Conservation (phyloP, 768 basidiomycete genomes). For the Sistotremastrum niveocremeum region DNA sequence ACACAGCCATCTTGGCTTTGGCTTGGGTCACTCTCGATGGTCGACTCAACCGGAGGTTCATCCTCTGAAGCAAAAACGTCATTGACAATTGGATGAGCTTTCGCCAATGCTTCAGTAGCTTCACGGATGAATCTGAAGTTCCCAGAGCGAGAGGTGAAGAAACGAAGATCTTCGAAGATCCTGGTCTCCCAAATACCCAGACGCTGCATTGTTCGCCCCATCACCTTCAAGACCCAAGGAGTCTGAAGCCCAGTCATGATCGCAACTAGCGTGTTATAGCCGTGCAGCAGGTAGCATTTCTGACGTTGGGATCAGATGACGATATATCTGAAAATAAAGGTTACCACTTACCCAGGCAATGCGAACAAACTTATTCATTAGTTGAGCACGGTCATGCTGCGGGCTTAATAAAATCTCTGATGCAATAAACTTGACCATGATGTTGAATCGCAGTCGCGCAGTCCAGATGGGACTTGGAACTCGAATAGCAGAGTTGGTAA, state of each 20-base stretch:
- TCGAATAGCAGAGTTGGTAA: slow-evolving; percentile 22
- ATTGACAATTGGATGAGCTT: slow-evolving; percentile 49
- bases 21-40: slow-evolving; percentile 30
- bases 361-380: slow-evolving; percentile 72
- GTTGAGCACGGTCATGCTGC: slow-evolving; percentile 43
- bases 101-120: slow-evolving; percentile 47
- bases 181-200: slow-evolving; percentile 59
- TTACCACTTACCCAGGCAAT: slow-evolving; percentile 60
- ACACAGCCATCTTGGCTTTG: slow-evolving; percentile 42
- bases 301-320: slow-evolving; percentile 16
- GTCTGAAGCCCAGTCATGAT: slow-evolving; percentile 65
- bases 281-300: slow-evolving; percentile 72
- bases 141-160: slow-evolving; percentile 45
- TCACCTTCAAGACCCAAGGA: slow-evolving; percentile 52
- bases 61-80: slow-evolving; percentile 30
- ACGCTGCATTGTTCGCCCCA: slow-evolving; percentile 53
- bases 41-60: slow-evolving; percentile 4
- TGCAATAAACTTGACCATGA: slow-evolving; percentile 67
- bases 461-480: slow-evolving; percentile 63
- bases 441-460: slow-evolving; percentile 71
- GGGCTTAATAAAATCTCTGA: slow-evolving; percentile 72
- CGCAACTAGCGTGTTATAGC: slow-evolving; percentile 68
- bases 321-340: background rate
- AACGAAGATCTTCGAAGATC: slow-evolving; percentile 57
- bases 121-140: slow-evolving; percentile 68